Evolutionary conservation across 345 rosid species (phyloP).

Genomic region (Abelmoschus esculentus): DNA sequence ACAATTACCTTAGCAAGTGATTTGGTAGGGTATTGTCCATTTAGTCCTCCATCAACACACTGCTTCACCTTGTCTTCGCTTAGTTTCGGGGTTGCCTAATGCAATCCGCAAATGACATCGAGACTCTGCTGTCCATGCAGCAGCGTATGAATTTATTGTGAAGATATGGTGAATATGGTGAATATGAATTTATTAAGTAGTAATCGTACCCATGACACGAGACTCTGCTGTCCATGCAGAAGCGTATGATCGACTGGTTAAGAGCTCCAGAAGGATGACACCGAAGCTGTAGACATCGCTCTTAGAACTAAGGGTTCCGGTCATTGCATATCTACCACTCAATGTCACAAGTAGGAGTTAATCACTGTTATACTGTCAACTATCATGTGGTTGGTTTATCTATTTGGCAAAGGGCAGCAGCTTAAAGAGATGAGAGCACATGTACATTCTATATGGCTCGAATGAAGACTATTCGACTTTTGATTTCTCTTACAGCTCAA

Average conservation of each 20-base stretch:
- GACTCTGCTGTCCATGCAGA: slow-evolving; percentile 54
- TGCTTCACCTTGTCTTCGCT: slow-evolving; percentile 73
- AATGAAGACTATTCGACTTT: too few relatives aligned
- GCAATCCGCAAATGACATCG: not conserved
- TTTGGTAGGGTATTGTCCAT: slow-evolving; percentile 59
- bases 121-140: too few relatives aligned
- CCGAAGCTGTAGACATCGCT: slow-evolving; percentile 40
- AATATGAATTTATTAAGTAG: not conserved
- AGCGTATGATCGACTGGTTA: slow-evolving; percentile 83
- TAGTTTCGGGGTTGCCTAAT: slow-evolving; percentile 71
- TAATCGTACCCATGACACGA: slow-evolving; percentile 64
- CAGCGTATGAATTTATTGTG: too few relatives aligned
- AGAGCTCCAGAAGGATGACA: slow-evolving; percentile 67
- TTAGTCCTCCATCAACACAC: slow-evolving; percentile 59
- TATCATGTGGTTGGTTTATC: not conserved
- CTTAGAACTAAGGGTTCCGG: slow-evolving; percentile 68
- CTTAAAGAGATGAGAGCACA: not conserved
- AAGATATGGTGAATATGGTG: not conserved
- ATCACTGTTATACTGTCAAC: not conserved
- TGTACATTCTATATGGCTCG: not conserved
- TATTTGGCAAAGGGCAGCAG: not conserved
- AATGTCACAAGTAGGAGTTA: not conserved
- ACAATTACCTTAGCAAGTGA: slow-evolving; percentile 56
- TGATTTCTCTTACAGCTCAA: too few relatives aligned
- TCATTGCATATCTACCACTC: slow-evolving; percentile 63